A percentile compares a stretch with the other conserved stretches of the same genome.
Conservation (phyloP, 805 yeast species). For the Candida germanica region DNA sequence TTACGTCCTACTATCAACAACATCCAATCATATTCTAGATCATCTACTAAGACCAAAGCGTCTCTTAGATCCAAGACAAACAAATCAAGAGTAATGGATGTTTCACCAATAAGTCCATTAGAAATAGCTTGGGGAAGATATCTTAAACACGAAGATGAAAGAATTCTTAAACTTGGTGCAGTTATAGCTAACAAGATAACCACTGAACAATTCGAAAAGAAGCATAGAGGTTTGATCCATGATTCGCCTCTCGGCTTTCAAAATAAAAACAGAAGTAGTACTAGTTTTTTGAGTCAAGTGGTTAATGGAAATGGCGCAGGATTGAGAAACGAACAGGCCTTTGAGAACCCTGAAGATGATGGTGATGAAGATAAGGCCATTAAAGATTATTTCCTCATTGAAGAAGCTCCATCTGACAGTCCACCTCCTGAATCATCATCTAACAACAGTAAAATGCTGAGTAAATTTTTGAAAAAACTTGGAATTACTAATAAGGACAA, state of each 20-base stretch:
- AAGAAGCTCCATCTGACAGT: conserved; percentile 15
- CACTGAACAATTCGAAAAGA: conserved; percentile 54
- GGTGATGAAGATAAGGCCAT: conserved; percentile 65
- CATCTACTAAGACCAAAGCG: conserved; percentile 14
- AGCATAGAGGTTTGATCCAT: conserved; percentile 52
- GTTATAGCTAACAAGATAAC: conserved; percentile 43
- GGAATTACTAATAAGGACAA: conserved; percentile 15
- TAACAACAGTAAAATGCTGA: conserved; percentile 7
- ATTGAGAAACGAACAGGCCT: conserved; percentile 14
- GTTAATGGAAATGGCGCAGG: conserved; percentile 32
- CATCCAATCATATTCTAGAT: conserved; percentile 22
- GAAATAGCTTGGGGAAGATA: conserved; percentile 60
- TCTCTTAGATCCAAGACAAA: conserved; percentile 9
- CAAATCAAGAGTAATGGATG: conserved; percentile 30
- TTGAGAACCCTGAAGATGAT: conserved; percentile 7
- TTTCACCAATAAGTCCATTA: conserved; percentile 47
- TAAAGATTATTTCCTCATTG: conserved; percentile 45
- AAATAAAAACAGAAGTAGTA: conserved; percentile 17
- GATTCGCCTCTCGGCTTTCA: conserved; percentile 54
- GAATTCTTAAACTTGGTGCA: conserved; percentile 57
- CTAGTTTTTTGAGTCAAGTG: conserved; percentile 36
- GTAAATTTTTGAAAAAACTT: conserved; percentile 17
- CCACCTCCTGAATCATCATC: conserved; percentile 2
- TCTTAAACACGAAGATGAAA: conserved; percentile 54
- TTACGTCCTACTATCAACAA: conserved; percentile 49